Base-by-base conservation (phyloP, 2,329 filamentous ascomycete species). In the Paraphoma chrysanthemicola region DNA sequence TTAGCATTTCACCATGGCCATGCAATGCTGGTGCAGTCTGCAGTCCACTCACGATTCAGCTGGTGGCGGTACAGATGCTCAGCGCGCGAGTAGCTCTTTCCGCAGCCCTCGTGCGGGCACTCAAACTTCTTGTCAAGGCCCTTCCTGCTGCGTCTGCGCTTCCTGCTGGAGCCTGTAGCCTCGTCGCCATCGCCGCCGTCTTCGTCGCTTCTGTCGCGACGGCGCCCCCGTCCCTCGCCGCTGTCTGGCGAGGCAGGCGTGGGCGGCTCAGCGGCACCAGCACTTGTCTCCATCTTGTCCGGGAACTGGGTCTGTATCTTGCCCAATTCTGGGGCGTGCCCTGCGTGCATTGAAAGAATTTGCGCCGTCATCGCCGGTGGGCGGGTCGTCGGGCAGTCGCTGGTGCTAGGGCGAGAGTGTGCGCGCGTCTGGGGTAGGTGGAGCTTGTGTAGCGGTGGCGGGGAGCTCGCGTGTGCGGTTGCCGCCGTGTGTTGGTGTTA, bases 61-160 rank as follows among this genome's bases (percentile, higher is more conserved):
- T 98, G 93, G 78, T 98, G 94, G 44, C 95, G 88, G 79, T 97
- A 97, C 81, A 99, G 82, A 81, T 99, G 95, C 79, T 98, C 95
- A 8, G 95, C 94, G 73, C 95, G 87, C 28, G 94, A 97, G 76
- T 99, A 99, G 74, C 90, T 96, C 82, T 97, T 99, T 41, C 92
- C 93, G 70, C 95, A 99, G 39, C 90, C 92, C 63, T 91, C 88
- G 57, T 92, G 87, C 5, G 90, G 89, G 73, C 95, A 99, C 70
- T 78, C 68, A 55, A 78, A 81, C 84, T 83, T 86, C 79, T 93
- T 93, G 75, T 93, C 90, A 41, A 92, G 79, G 3, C 89, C 90
- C 75, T 93, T 93, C 62, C 90, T 86, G 77, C 90, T 93, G 53
- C 90, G 81, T 64, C 90, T 81, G 55, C 89, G 81, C 77, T 92